A percentile compares a stretch with the other conserved stretches of the same genome.
These are phyloP conservation scores for Cystobasidium pallidum DNA, from an alignment of 1,284 basidiomycete species.

Conservation along the genomic window DNA sequence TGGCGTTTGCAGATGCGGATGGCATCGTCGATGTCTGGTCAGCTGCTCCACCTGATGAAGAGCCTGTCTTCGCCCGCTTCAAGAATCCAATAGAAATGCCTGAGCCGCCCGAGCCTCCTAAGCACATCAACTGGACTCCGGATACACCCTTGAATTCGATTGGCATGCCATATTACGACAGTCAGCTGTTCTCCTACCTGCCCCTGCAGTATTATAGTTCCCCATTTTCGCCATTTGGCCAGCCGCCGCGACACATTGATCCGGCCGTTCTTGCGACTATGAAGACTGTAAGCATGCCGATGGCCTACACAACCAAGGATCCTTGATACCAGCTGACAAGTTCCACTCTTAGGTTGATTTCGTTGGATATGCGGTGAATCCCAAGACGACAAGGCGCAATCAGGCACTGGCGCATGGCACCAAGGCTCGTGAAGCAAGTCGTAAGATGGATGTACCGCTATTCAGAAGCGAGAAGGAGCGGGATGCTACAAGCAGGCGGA, in stretches of 20 bases:
- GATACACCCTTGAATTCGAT: slow-evolving; percentile 81
- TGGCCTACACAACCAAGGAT: neutral
- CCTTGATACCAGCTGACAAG: no score
- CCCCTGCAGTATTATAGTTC: slow-evolving; percentile 59
- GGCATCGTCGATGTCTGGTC: slow-evolving; percentile 84
- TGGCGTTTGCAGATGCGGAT: slow-evolving; percentile 89
- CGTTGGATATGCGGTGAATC: slow-evolving; percentile 72
- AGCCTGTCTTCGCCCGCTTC: slow-evolving; percentile 61
- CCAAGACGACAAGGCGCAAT: slow-evolving; percentile 55
- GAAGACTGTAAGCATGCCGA: slow-evolving; percentile 62
- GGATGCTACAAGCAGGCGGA: slow-evolving; percentile 57
- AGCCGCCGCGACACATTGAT: slow-evolving; percentile 75
- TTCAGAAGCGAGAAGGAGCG: slow-evolving; percentile 80
- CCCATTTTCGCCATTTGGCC: slow-evolving; percentile 63
- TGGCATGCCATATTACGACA: slow-evolving; percentile 85
- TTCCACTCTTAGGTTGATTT: slow-evolving; percentile 68
- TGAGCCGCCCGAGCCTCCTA: slow-evolving; percentile 70
- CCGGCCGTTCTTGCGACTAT: slow-evolving; percentile 73
- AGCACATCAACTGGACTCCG: slow-evolving; percentile 77
- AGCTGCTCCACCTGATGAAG: slow-evolving; percentile 68
- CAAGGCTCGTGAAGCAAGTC: slow-evolving; percentile 58
- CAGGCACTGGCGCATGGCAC: slow-evolving; percentile 40
- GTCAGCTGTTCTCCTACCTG: slow-evolving; percentile 77
- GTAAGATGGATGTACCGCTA: slow-evolving; percentile 61
- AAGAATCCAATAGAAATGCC: slow-evolving; percentile 88